Conservation (phyloP, 495 filamentous ascomycete species). For the Aspergillus egyptiacus region DNA sequence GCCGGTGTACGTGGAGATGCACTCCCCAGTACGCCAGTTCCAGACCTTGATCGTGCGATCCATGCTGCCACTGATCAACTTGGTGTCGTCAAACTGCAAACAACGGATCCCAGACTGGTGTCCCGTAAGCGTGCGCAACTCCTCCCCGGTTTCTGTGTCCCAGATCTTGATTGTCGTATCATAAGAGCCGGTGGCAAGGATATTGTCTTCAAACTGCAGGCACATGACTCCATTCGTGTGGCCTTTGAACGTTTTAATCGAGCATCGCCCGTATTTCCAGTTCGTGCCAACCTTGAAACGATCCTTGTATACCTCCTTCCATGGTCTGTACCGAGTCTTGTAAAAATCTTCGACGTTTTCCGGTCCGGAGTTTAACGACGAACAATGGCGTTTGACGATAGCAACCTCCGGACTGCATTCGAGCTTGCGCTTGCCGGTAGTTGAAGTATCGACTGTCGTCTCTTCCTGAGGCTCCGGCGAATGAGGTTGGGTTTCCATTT, state of each 20-base stretch:
- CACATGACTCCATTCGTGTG: slow-evolving; percentile 95
- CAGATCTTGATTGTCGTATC: slow-evolving; percentile 93
- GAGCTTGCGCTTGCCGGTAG: slow-evolving; percentile 35
- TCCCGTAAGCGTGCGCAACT: slow-evolving; percentile 73
- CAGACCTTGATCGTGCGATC: slow-evolving; percentile 82
- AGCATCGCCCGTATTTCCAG: slow-evolving; percentile 91
- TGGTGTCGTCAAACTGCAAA: slow-evolving; percentile 88
- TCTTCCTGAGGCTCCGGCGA: slow-evolving; percentile 16
- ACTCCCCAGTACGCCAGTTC: slow-evolving; percentile 94
- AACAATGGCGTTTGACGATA: slow-evolving; percentile 34
- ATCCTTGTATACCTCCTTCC: slow-evolving; percentile 91
- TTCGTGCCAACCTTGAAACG: slow-evolving; percentile 87
- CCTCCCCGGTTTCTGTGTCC: slow-evolving; percentile 83
- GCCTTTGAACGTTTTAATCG: slow-evolving; percentile 72
- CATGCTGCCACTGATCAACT: slow-evolving; percentile 78
- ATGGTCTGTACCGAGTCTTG: slow-evolving; percentile 57
- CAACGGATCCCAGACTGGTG: slow-evolving; percentile 79
- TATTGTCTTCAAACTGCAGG: slow-evolving; percentile 89
- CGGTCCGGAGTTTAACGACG: slow-evolving; percentile 25
- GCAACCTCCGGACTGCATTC: slow-evolving; percentile 27
- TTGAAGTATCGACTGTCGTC: slow-evolving; percentile 19
- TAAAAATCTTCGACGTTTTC: slow-evolving; percentile 39
- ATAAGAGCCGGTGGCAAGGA: slow-evolving; percentile 90
- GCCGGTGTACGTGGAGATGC: slow-evolving; percentile 69
- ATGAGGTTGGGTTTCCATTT: slow-evolving; percentile 18